Evolutionary conservation across 768 basidiomycete genomes (phyloP).

Genomic region (Suillus bovinus): DNA sequence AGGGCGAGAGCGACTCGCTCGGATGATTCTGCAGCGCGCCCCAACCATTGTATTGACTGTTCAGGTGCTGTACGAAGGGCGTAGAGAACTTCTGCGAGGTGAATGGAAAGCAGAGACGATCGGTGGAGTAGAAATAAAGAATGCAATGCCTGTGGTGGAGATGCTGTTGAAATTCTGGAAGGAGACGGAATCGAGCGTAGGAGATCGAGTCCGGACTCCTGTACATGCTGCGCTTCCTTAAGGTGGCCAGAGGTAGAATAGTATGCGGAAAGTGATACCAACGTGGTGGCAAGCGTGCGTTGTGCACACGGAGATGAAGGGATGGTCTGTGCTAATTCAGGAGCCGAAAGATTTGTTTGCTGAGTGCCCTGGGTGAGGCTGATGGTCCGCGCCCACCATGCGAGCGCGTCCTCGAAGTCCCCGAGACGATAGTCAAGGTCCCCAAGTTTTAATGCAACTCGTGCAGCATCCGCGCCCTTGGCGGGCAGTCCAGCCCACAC

Average conservation of each 20-base stretch:
- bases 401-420: conserved; percentile 50
- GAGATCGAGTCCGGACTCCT: conserved; percentile 56
- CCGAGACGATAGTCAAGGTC: conserved; percentile 61
- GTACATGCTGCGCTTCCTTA: conserved; percentile 51
- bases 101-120: conserved; percentile 69
- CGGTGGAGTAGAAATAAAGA: conserved; percentile 68
- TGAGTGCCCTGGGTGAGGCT: conserved; percentile 41
- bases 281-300: conserved; percentile 56
- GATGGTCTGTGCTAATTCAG: conserved; percentile 35
- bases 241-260: conserved; percentile 63
- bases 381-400: conserved; percentile 70
- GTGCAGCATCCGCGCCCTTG: conserved; percentile 47
- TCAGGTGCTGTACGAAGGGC: conserved; percentile 43
- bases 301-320: conserved; percentile 66
- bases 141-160: conserved; percentile 64
- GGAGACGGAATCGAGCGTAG: conserved; percentile 56
- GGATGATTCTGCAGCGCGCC: conserved; percentile 64
- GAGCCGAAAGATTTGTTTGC: conserved; percentile 19
- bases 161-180: conserved; percentile 40
- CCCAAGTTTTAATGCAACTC: conserved; percentile 65
- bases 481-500: conserved; percentile 51
- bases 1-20: conserved; percentile 62
- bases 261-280: conserved; percentile 72
- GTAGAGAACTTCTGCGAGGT: conserved; percentile 71
- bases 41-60: conserved; percentile 56